Base-by-base conservation (phyloP, 495 filamentous ascomycete species). In the Aspergillus baeticus region DNA sequence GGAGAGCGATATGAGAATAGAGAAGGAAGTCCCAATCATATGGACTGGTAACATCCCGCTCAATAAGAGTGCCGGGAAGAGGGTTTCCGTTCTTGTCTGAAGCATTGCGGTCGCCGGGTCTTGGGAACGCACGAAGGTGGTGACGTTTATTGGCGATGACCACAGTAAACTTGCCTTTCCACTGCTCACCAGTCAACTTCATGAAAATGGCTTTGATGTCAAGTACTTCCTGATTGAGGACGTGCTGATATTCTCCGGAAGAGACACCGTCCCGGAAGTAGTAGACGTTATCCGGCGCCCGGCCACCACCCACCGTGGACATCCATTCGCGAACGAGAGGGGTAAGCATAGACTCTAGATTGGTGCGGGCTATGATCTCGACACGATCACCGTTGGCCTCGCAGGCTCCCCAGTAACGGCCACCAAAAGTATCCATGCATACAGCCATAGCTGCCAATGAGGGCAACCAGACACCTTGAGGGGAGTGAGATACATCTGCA, bases 201-300 rank as follows among this genome's bases (percentile, higher is more conserved):
- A 68, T 70, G 67, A 89, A 81, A 5, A 81, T 69, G 8, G 75
- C 58, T 63, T 85, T 85, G 66, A 98, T 86, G 54, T 85, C 77
- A 0, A 69, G 61, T 6, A 96, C 79, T 67, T 98, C 95, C n/a
- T 81, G 68, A 1, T 88, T 69, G 1, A 98, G 73, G 13, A 98
- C 84, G 13, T 89, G 81, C 2, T 76, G 61, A 58, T 88, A 96
- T 70, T 97, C 88, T 1, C 88, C 89, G 54, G 94, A 89, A 1
- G 88, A 92, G 5, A 97, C 90, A 64, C 94, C 94, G 63, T 98
- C 94, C 15, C 94, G 92, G 75, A 97, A 87, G 70, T 96, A 98
- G 67, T 95, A 89, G 50, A 98, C 78, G 33, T 90, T 80, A 35
- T 80, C 45, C 0, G 91, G 91, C 5, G 69, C 56, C 2, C 61